phyloP scores from a whole-genome alignment of 441 rosid genomes.

The Adansonia grandidieri region DNA sequence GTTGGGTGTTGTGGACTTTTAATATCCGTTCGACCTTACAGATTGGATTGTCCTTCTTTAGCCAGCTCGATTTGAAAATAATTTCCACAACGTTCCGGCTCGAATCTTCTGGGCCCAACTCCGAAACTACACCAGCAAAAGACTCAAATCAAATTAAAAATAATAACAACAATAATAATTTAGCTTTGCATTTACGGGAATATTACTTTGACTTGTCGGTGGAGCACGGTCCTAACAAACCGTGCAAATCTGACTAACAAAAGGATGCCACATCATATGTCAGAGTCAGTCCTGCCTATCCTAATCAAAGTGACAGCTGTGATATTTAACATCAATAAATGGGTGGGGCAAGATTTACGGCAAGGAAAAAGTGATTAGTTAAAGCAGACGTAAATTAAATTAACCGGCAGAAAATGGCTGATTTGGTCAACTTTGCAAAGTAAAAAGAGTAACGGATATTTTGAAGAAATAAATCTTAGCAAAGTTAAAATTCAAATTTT shows the following conservation, averaged over 20 bases:
- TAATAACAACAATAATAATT: not conserved
- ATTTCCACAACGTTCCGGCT: constrained; percentile 95
- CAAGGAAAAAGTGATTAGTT: not conserved
- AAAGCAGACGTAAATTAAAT: not conserved
- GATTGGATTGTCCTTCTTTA: constrained; percentile 75
- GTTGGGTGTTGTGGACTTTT: constrained; percentile 88
- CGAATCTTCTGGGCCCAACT: constrained; percentile 91
- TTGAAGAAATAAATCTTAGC: no score
- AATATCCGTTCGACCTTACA: constrained; percentile 92
- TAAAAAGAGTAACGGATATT: not conserved
- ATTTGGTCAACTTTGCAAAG: not conserved
- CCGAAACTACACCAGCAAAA: constrained; percentile 61
- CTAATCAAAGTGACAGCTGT: constrained; percentile 42
- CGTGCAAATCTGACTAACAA: constrained; percentile 14
- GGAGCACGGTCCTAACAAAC: constrained; percentile 28
- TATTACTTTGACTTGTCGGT: constrained; percentile 32
- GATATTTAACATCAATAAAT: not conserved
- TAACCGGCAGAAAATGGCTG: not conserved
- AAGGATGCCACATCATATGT: constrained; percentile 8
- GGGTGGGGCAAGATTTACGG: not conserved
- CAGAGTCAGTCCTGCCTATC: not conserved
- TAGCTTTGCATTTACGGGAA: not conserved
- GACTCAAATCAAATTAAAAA: not conserved
- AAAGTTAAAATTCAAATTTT: no score
- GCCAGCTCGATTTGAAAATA: constrained; percentile 99